Conservation (phyloP, 495 filamentous ascomycete species). For the Penicillium manginii region DNA sequence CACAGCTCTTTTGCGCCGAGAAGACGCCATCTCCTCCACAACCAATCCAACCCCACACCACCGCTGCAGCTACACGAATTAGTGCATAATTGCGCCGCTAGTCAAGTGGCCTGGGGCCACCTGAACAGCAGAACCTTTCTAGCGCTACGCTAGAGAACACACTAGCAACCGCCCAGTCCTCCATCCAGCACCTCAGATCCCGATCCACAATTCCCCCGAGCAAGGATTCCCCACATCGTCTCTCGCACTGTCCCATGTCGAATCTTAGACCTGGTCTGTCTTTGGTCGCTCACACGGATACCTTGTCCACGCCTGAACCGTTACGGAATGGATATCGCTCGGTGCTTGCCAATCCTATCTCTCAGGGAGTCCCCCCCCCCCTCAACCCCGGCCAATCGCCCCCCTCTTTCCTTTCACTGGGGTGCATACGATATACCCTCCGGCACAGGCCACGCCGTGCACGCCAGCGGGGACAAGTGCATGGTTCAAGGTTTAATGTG, state of each 20-base stretch:
- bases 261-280: slow-evolving; percentile 1
- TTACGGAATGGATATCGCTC: slow-evolving; percentile 3
- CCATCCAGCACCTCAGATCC: background rate
- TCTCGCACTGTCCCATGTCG: slow-evolving; percentile 16
- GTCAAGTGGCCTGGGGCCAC: background rate
- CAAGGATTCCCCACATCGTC: slow-evolving; percentile 22
- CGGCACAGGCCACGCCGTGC: background rate
- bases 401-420: slow-evolving; percentile 4
- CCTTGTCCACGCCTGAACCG: slow-evolving; percentile 5
- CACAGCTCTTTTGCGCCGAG: background rate
- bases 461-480: slow-evolving; percentile 1
- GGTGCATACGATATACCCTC: background rate
- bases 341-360: background rate
- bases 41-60: slow-evolving; percentile 2
- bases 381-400: background rate
- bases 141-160: background rate
- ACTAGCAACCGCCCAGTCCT: background rate
- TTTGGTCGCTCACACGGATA: background rate
- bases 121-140: slow-evolving; percentile 1
- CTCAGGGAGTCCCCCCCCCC: background rate
- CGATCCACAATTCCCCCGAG: slow-evolving; percentile 26
- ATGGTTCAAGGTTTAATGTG: background rate
- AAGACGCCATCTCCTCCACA: background rate
- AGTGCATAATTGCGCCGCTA: background rate
- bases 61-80: background rate